Evolutionary conservation across 257 asterid species (phyloP), one percentile per base, ranked within the genome.

Genomic region (Gentiana macrophylla): DNA sequence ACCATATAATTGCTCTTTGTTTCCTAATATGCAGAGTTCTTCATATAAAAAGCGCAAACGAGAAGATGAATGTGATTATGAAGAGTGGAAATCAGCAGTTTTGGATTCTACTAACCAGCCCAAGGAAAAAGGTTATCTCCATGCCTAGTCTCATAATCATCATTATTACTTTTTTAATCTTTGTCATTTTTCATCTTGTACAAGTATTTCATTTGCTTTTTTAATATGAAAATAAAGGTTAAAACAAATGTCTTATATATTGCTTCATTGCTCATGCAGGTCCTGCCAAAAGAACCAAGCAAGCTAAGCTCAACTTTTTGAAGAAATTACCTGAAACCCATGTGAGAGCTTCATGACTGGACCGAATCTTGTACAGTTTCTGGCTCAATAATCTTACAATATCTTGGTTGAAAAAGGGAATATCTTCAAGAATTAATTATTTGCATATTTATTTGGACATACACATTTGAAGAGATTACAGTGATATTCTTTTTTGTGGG

Each of bases 1-100:
- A 41, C 46, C 12, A 13, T 13, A 8, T 59, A 46, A 45, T 33
- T 47, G 60, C 35, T 13, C 13, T 15, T 44, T 50, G 1, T 48
- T 10, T n/a, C 57, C 57, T 57, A 15, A 41, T 57, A 5, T 74
- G 76, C 89, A 88, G 97, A 72, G 72, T 64, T 86, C 95, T 2
- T 93, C 86, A 32, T 71, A 80, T 74, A 83, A 75, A 82, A 88
- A 85, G 71, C 89, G 80, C 4, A 92, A 88, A 71, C 74, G 66
- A 47, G 77, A 63, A 72, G 86, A 87, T 10, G 64, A 72, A 35
- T 63, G 52, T 0, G 79, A 69, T 34, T 91, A 85, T 1, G 73
- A 81, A 49, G 83, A 72, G 32, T 88, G 95, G 97, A 92, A 79
- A 74, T 81, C 89, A 2, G 61, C 84, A 37, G 99, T 92, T 55